Percentiles rank a stretch among this genome's conserved stretches.
These are phyloP conservation scores for Pythium aphanidermatum DNA, from an alignment of 352 stramenopile species.

Conservation along the genomic window DNA sequence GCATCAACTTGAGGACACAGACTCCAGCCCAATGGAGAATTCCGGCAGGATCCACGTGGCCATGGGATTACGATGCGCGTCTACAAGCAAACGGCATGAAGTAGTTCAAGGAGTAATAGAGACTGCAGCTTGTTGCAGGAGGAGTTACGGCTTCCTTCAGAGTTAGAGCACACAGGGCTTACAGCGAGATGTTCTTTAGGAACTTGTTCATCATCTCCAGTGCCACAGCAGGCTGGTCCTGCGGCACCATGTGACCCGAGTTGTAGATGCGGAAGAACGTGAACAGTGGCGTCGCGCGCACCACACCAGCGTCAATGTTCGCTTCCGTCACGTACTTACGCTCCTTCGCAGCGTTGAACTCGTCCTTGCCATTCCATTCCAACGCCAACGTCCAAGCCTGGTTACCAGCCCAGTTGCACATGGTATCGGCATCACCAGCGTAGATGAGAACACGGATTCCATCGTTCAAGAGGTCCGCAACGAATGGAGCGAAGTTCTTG, in stretches of 20 bases:
- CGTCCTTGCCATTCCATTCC: constrained; percentile 85
- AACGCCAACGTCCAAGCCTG: constrained; percentile 90
- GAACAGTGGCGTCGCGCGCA: constrained; percentile 16
- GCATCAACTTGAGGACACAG: too few relatives aligned
- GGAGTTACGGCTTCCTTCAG: too few relatives aligned
- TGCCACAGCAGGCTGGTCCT: constrained; percentile 37
- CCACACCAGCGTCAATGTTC: constrained; percentile 17
- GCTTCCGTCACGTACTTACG: constrained; percentile 18
- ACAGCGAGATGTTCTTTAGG: constrained; percentile 21
- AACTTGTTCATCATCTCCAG: constrained; percentile 44
- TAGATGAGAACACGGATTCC: constrained; percentile 90
- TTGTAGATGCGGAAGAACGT: constrained; percentile 32
- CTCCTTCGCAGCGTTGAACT: constrained; percentile 64
- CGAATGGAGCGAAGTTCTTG: constrained; percentile 81
- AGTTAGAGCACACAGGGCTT: too few relatives aligned
- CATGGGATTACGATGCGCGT: too few relatives aligned
- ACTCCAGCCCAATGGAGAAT: too few relatives aligned
- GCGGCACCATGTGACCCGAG: constrained; percentile 41
- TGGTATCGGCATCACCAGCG: constrained; percentile 94
- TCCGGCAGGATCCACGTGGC: too few relatives aligned
- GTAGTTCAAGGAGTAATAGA: too few relatives aligned
- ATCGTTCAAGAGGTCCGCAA: constrained; percentile 83
- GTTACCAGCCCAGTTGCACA: constrained; percentile 97
- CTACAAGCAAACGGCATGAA: too few relatives aligned
- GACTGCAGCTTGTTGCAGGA: too few relatives aligned